A percentile compares a stretch with the other conserved stretches of the same genome.
phyloP scores from a whole-genome alignment of 2,329 filamentous ascomycete genomes.

The Paraphoma sp. region DNA sequence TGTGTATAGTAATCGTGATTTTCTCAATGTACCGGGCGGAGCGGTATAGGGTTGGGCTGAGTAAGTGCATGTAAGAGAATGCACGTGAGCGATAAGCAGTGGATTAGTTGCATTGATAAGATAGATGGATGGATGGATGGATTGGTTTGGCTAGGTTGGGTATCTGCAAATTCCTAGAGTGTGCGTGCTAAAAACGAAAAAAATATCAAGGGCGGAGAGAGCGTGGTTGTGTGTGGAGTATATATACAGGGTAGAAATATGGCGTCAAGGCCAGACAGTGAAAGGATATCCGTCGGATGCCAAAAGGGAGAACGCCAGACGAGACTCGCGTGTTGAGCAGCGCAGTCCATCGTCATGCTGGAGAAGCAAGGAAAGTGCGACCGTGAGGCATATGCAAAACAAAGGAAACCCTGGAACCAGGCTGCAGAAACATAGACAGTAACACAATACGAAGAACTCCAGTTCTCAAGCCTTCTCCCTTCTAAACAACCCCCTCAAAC shows the following conservation, averaged over 20 bases:
- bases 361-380: neutral
- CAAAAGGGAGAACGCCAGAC: slow-evolving; percentile 1
- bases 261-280: neutral
- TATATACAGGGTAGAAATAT: neutral
- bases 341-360: neutral
- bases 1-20: no score
- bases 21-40: no score
- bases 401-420: no score
- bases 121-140: no score
- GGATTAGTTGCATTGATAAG: no score
- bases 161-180: no score
- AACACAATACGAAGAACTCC: neutral
- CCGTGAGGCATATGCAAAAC: neutral
- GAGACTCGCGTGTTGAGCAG: neutral
- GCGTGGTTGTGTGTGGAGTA: neutral
- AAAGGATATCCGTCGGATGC: neutral
- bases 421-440: neutral
- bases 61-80: no score
- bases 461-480: slow-evolving; percentile 11
- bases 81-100: no score
- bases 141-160: no score
- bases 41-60: no score
- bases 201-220: no score
- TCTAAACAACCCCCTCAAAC: slow-evolving; percentile 15
- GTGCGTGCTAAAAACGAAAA: no score